Evolutionary conservation across 768 basidiomycete species (phyloP).

Genomic region (Boletus vinaceobasis): DNA sequence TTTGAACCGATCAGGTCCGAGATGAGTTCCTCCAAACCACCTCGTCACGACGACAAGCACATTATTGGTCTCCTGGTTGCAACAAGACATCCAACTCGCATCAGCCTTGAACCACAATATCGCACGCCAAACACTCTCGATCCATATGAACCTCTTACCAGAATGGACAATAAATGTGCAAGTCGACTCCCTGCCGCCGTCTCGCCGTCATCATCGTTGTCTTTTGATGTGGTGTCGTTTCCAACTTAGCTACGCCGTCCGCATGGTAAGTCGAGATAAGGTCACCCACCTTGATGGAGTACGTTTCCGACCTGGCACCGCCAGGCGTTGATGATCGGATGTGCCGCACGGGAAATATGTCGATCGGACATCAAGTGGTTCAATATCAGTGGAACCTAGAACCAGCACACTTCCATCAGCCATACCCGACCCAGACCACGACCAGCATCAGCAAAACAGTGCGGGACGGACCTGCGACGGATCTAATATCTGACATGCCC

Average conservation of each 20-base stretch:
- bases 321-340: slow-evolving; percentile 82
- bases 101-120: neutral
- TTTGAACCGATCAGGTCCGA: slow-evolving; percentile 86
- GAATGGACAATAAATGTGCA: slow-evolving; percentile 85
- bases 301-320: slow-evolving; percentile 64
- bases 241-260: neutral
- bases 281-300: slow-evolving; percentile 65
- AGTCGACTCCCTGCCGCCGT: slow-evolving; percentile 87
- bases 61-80: slow-evolving; percentile 65
- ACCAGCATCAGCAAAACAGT: neutral
- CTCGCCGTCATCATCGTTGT: slow-evolving; percentile 95
- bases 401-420: neutral
- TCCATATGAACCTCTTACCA: slow-evolving; percentile 44
- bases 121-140: neutral
- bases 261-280: neutral
- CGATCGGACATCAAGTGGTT: slow-evolving; percentile 67
- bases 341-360: slow-evolving; percentile 70
- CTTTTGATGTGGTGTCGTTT: slow-evolving; percentile 35
- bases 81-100: neutral
- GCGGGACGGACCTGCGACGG: slow-evolving; percentile 58
- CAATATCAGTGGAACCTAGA: slow-evolving; percentile 67
- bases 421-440: neutral
- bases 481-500: slow-evolving; percentile 76
- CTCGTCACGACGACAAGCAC: slow-evolving; percentile 91
- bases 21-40: slow-evolving; percentile 88